Conservation (phyloP, 2,329 filamentous ascomycete genomes). For the Sclerotiophoma versabilis region DNA sequence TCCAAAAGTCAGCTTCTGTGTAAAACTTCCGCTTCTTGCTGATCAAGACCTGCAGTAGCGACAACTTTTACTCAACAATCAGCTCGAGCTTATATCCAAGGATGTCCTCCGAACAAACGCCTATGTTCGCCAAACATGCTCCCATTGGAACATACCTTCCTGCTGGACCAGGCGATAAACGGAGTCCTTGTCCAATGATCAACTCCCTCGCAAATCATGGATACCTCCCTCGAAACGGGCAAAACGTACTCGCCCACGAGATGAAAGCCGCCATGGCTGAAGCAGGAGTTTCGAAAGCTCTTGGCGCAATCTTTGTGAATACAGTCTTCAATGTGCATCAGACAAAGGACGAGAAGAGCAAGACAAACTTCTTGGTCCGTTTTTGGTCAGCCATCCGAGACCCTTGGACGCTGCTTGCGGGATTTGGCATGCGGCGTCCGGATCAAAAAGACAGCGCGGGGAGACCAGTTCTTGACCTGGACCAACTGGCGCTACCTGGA, state of each 20-base stretch:
- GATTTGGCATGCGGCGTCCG: conserved; percentile 9
- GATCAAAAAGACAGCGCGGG: conserved; percentile 4
- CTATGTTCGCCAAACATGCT: conserved; percentile 2
- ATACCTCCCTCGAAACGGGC: conserved; percentile 43
- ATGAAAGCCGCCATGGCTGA: conserved; percentile 10
- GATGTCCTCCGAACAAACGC: conserved; percentile 3
- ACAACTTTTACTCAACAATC: neutral
- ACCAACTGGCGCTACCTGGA: conserved; percentile 12
- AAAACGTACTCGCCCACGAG: conserved; percentile 5
- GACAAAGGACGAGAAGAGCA: neutral
- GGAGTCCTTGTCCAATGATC: conserved; percentile 46
- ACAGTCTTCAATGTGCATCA: conserved; percentile 15
- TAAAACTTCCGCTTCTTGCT: neutral
- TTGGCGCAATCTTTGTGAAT: conserved; percentile 7
- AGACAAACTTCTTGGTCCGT: neutral
- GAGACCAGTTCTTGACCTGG: conserved; percentile 8
- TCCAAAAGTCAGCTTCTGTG: neutral
- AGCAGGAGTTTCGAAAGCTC: conserved; percentile 4
- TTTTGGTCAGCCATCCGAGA: conserved; percentile 2
- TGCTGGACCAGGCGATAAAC: conserved; percentile 12
- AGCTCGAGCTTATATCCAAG: neutral
- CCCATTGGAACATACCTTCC: conserved; percentile 3
- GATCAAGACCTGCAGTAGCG: neutral
- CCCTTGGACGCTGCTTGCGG: conserved; percentile 9
- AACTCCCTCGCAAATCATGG: conserved; percentile 51